Percentiles rank a stretch among this genome's conserved stretches.
Evolutionary conservation across 768 basidiomycete genomes (phyloP).

Genomic region (Clitopilus passeckerianus): DNA sequence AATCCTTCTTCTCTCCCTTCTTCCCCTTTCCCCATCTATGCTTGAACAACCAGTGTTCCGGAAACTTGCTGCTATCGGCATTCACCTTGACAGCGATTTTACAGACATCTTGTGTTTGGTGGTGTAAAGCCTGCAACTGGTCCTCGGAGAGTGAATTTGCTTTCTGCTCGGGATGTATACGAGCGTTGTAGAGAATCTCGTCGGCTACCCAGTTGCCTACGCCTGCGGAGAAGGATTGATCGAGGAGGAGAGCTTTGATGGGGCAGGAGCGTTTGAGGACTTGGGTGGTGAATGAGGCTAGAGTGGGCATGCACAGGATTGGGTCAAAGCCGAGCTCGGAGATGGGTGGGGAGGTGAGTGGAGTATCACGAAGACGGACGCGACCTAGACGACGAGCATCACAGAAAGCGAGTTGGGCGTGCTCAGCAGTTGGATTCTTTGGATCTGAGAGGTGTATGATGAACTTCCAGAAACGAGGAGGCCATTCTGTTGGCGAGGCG

Average conservation of each 20-base stretch:
- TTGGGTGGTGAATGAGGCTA: slow-evolving; percentile 42
- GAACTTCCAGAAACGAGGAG: slow-evolving; percentile 69
- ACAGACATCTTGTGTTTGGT: slow-evolving; percentile 51
- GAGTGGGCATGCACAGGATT: slow-evolving; percentile 58
- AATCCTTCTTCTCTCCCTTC: slow-evolving; percentile 46
- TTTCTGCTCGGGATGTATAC: slow-evolving; percentile 67
- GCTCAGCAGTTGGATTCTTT: slow-evolving; percentile 25
- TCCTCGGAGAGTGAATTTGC: slow-evolving; percentile 47
- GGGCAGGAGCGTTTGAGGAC: slow-evolving; percentile 57
- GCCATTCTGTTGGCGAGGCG: slow-evolving; percentile 43
- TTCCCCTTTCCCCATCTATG: slow-evolving; percentile 68
- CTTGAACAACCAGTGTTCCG: slow-evolving; percentile 61
- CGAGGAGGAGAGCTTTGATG: slow-evolving; percentile 70
- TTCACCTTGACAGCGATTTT: slow-evolving; percentile 59
- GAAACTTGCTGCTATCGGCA: slow-evolving; percentile 66
- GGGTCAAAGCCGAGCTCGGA: slow-evolving; percentile 76
- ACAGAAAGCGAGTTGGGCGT: slow-evolving; percentile 58
- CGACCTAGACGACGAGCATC: slow-evolving; percentile 71
- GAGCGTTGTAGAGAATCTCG: slow-evolving; percentile 71
- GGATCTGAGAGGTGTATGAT: slow-evolving; percentile 51
- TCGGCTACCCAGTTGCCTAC: slow-evolving; percentile 84
- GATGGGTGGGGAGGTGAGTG: slow-evolving; percentile 62
- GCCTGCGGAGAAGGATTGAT: slow-evolving; percentile 78
- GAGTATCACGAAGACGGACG: slow-evolving; percentile 56
- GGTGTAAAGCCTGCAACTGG: slow-evolving; percentile 47